These are phyloP conservation scores for Penicillium sp. DNA, from an alignment of 2,329 filamentous ascomycete genomes.

Conservation along the genomic window DNA sequence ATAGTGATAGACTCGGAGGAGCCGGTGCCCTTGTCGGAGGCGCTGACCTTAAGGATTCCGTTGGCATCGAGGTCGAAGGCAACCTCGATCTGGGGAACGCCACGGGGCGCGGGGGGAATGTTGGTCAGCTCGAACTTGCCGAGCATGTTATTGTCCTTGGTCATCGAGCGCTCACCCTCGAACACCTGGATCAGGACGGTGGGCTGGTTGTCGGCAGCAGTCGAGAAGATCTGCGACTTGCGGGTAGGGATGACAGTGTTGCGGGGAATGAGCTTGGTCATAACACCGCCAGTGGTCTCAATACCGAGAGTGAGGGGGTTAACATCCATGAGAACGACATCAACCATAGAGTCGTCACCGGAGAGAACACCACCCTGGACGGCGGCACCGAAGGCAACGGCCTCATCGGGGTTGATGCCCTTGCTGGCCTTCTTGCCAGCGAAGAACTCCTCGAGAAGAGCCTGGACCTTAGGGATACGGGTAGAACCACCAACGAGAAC, in stretches of 20 bases:
- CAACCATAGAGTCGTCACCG: constrained; percentile 71
- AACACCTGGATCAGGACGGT: constrained; percentile 91
- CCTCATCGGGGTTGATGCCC: constrained; percentile 98
- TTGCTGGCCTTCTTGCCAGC: constrained; percentile 93
- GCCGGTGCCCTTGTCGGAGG: constrained; percentile 94
- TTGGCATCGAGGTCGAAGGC: constrained; percentile 97
- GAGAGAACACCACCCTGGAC: constrained; percentile 94
- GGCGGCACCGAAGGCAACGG: constrained; percentile 93
- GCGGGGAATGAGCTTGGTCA: constrained; percentile 92
- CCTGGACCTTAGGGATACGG: constrained; percentile 95
- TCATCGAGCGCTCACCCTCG: constrained; percentile 87
- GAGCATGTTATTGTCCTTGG: constrained; percentile 93
- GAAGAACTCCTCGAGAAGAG: constrained; percentile 93
- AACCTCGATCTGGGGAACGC: constrained; percentile 96
- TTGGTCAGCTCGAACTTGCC: constrained; percentile 97
- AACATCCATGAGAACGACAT: constrained; percentile 89
- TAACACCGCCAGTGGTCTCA: constrained; percentile 92
- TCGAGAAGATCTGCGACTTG: constrained; percentile 97
- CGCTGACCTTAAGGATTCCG: constrained; percentile 93
- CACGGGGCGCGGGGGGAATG: constrained; percentile 88
- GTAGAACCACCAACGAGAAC: constrained; percentile 97
- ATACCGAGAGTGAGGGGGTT: constrained; percentile 95
- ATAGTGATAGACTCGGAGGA: constrained; percentile 97
- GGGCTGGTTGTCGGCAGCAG: constrained; percentile 91
- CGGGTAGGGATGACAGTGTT: constrained; percentile 91